These are phyloP conservation scores for Malus fusca DNA, from an alignment of 306 rosid species.

Conservation along the genomic window DNA sequence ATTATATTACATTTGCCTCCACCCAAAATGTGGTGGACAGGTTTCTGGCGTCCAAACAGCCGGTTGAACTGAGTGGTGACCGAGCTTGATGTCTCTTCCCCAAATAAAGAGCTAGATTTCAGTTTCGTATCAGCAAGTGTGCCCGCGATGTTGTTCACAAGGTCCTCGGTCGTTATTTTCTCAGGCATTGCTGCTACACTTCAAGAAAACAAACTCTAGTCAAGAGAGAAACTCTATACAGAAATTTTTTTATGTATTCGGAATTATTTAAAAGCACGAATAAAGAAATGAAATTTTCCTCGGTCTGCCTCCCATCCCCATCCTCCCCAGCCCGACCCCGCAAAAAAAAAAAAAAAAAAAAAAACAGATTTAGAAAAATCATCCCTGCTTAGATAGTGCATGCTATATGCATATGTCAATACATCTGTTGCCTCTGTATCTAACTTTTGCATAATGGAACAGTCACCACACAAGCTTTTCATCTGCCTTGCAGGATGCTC, in stretches of 20 bases:
- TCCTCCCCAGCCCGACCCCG: no score
- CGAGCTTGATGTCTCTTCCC: slow-evolving; percentile 44
- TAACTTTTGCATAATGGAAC: no score
- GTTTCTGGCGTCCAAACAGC: slow-evolving; percentile 80
- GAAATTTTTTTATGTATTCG: neutral
- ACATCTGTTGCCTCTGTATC: no score
- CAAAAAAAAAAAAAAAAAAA: no score
- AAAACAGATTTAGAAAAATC: no score
- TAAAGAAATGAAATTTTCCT: neutral
- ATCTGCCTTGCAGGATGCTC: no score
- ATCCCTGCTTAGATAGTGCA: no score
- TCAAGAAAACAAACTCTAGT: slow-evolving; percentile 2
- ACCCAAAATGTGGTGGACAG: slow-evolving; percentile 70
- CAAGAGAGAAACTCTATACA: neutral
- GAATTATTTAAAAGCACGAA: neutral
- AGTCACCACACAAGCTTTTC: no score
- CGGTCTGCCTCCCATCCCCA: no score
- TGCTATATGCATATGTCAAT: no score
- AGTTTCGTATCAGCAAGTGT: slow-evolving; percentile 45
- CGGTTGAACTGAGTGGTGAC: slow-evolving; percentile 47
- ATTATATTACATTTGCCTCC: slow-evolving; percentile 76
- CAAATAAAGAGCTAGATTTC: slow-evolving; percentile 43
- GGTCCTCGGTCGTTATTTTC: slow-evolving; percentile 46
- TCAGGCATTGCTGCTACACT: slow-evolving; percentile 59
- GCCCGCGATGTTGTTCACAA: slow-evolving; percentile 44